Evolutionary conservation across 768 basidiomycete genomes (phyloP), one percentile per base, ranked within the genome.

Genomic region (Auriculariales sp.): DNA sequence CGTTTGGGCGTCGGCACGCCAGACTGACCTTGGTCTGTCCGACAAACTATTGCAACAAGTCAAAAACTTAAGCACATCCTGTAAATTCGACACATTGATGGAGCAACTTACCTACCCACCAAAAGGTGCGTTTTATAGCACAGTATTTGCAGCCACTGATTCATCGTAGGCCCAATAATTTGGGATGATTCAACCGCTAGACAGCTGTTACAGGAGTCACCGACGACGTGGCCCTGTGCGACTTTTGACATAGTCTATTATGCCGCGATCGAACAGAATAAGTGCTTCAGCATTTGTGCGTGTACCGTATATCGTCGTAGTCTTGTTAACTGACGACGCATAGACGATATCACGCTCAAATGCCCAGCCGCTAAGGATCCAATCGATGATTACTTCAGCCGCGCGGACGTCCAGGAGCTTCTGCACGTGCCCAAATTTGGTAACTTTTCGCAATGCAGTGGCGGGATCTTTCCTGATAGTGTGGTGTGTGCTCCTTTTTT

Each of bases 401-500:
- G 48, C 48, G 17, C 48, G n/a, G 48, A 49, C 33, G 48, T 49
- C 24, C 48, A 49, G 31, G 10, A 27, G 10, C 10, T 36, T n/a
- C 48, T 49, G 11, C 32, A 49, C 33, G 24, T 49, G 24, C 34
- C 48, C 1, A 33, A 48, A 6, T 36, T 36, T 15, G 35, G 35
- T 5, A 15, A 15, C 6, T 36, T 15, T 15, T 15, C 22, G n/a
- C 7, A 9, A n/a, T 36, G 35, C 35, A 22, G 35, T n/a, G 35
- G 35, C n/a, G n/a, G n/a, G n/a, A n/a, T n/a, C n/a, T n/a, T n/a
- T n/a, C n/a, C n/a, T n/a, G n/a, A n/a, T n/a, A n/a, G n/a, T n/a
- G n/a, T n/a, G n/a, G n/a, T n/a, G n/a, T n/a, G n/a, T n/a, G n/a
- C n/a, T n/a, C n/a, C n/a, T n/a, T n/a, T n/a, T n/a, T n/a, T n/a